Evolutionary conservation across 2,329 filamentous ascomycete genomes (phyloP).

Genomic region (Fusarium sp.): DNA sequence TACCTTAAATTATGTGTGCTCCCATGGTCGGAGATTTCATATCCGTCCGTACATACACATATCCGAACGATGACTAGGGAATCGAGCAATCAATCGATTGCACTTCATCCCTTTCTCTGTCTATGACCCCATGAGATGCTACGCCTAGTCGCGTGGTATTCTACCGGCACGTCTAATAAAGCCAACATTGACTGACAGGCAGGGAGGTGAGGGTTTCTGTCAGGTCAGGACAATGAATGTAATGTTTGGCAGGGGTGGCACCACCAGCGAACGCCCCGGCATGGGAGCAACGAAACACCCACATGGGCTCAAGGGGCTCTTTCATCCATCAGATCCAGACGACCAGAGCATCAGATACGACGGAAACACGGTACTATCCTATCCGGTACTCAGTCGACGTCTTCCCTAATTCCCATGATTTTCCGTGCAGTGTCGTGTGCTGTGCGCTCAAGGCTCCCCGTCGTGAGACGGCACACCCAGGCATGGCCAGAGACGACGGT

Average conservation of each 20-base stretch:
- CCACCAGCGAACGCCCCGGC: not conserved
- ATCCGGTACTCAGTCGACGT: not conserved
- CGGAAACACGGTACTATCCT: not conserved
- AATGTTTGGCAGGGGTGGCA: slow-evolving; percentile 9
- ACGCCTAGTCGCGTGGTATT: slow-evolving; percentile 30
- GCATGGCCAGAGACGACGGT: slow-evolving; percentile 22
- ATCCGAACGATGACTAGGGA: not conserved
- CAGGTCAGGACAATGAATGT: slow-evolving; percentile 23
- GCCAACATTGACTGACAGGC: slow-evolving; percentile 18
- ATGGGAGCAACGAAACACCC: not conserved
- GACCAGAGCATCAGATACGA: not conserved
- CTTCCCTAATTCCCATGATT: slow-evolving; percentile 1
- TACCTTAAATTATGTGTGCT: slow-evolving; percentile 3
- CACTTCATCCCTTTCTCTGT: not conserved
- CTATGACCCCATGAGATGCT: slow-evolving; percentile 10
- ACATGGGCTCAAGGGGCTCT: not conserved
- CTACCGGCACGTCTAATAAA: slow-evolving; percentile 29
- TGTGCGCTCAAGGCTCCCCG: not conserved
- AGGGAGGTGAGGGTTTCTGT: slow-evolving; percentile 20
- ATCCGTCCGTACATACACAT: not conserved
- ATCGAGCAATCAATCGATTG: not conserved
- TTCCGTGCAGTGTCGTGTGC: slow-evolving; percentile 5
- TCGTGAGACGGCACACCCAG: slow-evolving; percentile 5
- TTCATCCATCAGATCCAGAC: not conserved
- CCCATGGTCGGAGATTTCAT: slow-evolving; percentile 10